These are phyloP conservation scores for Cladophialophora carrionii DNA, from an alignment of 2,329 filamentous ascomycete genomes.

Conservation along the genomic window DNA sequence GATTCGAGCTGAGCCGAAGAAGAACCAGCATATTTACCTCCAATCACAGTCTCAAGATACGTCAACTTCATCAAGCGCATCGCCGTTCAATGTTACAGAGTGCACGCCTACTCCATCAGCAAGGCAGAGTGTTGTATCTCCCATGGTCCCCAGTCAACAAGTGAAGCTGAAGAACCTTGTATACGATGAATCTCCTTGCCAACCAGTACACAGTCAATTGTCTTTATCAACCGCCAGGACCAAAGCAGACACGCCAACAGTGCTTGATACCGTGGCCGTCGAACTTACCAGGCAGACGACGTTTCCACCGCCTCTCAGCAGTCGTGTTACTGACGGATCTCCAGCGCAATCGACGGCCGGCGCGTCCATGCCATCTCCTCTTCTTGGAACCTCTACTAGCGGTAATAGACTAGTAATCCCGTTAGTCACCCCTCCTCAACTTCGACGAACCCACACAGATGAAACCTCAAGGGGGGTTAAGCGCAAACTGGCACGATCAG, in stretches of 20 bases:
- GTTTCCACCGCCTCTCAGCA: not conserved
- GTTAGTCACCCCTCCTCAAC: not conserved
- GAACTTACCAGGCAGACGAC: not conserved
- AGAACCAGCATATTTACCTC: slow-evolving; percentile 12
- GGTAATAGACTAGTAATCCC: not conserved
- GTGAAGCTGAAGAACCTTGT: not conserved
- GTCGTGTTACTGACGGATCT: too few relatives aligned
- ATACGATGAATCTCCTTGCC: not conserved
- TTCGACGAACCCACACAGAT: not conserved
- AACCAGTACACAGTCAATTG: not conserved
- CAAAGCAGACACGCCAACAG: not conserved
- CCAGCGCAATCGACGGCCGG: too few relatives aligned
- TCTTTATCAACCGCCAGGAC: not conserved
- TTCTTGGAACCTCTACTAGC: not conserved
- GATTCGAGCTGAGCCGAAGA: slow-evolving; percentile 54
- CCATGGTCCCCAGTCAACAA: not conserved
- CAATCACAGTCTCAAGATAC: slow-evolving; percentile 10
- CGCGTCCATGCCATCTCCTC: not conserved
- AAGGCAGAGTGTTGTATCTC: not conserved
- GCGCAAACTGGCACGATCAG: slow-evolving; percentile 3
- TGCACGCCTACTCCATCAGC: not conserved
- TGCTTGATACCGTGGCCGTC: too few relatives aligned
- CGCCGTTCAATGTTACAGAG: not conserved
- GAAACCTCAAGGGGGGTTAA: not conserved
- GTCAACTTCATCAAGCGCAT: slow-evolving; percentile 4